Percentiles rank a stretch among this genome's conserved stretches.
These are phyloP conservation scores for Phytopythium vexans DNA, from an alignment of 352 stramenopile species.

Conservation along the genomic window DNA sequence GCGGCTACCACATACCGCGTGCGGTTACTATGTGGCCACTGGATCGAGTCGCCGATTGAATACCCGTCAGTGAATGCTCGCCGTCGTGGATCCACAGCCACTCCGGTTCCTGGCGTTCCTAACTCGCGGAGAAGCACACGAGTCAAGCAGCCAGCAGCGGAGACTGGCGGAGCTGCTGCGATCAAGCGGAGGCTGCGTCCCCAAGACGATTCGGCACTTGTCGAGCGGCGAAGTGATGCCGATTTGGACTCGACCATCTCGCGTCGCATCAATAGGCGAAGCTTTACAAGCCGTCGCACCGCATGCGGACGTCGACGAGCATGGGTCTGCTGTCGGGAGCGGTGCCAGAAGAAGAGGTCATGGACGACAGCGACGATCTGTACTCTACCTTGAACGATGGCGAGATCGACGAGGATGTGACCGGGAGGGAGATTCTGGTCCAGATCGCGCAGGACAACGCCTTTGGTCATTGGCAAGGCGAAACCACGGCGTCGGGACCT, in stretches of 20 bases:
- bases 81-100: background rate
- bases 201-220: slow-evolving; percentile 40
- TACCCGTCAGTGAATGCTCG: slow-evolving; percentile 19
- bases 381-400: background rate
- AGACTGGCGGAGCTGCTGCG: background rate
- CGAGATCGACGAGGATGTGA: background rate
- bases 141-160: slow-evolving; percentile 8
- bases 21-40: slow-evolving; percentile 52
- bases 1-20: slow-evolving; percentile 46
- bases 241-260: slow-evolving; percentile 1
- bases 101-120: slow-evolving; percentile 8
- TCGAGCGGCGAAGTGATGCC: slow-evolving; percentile 21
- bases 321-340: background rate
- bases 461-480: background rate
- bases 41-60: slow-evolving; percentile 55
- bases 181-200: slow-evolving; percentile 20
- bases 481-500: background rate
- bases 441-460: slow-evolving; percentile 3
- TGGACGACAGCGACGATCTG: background rate
- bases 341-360: slow-evolving; percentile 3
- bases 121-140: slow-evolving; percentile 26
- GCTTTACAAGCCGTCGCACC: slow-evolving; percentile 21
- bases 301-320: slow-evolving; percentile 1
- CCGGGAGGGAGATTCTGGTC: slow-evolving; percentile 2
- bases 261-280: slow-evolving; percentile 20